These are phyloP conservation scores for Elsinoe perseae DNA, from an alignment of 2,329 filamentous ascomycete species.

Conservation along the genomic window DNA sequence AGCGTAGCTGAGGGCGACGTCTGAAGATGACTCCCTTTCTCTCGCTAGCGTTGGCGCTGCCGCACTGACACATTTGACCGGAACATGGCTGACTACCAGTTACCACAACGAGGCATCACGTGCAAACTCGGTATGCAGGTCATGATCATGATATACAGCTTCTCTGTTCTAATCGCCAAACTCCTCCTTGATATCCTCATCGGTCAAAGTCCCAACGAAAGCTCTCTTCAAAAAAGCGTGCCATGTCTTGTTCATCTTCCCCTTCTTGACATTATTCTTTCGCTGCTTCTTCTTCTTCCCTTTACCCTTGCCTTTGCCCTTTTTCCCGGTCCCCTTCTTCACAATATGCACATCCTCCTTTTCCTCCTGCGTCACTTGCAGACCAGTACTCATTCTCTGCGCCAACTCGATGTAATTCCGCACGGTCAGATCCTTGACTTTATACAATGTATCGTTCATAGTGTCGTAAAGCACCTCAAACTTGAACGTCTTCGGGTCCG, in stretches of 20 bases:
- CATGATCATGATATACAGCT: slow-evolving; percentile 15
- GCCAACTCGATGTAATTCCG: slow-evolving; percentile 73
- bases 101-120: too few species aligned
- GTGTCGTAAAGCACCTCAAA: slow-evolving; percentile 87
- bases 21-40: background rate
- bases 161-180: slow-evolving; percentile 24
- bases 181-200: slow-evolving; percentile 52
- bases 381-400: slow-evolving; percentile 58
- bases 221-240: slow-evolving; percentile 68
- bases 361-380: slow-evolving; percentile 26
- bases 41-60: too few species aligned
- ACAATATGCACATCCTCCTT: slow-evolving; percentile 21
- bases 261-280: slow-evolving; percentile 45
- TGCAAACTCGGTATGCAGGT: too few species aligned
- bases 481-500: slow-evolving; percentile 56
- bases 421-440: slow-evolving; percentile 75
- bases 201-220: slow-evolving; percentile 65
- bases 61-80: too few species aligned
- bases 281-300: slow-evolving; percentile 33
- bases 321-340: slow-evolving; percentile 23
- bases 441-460: slow-evolving; percentile 64
- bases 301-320: slow-evolving; percentile 28
- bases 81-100: background rate
- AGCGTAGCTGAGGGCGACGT: background rate
- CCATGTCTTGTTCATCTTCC: slow-evolving; percentile 61